Conservation (phyloP, 2,329 filamentous ascomycete genomes). For the Aurifilum marmelostoma region DNA sequence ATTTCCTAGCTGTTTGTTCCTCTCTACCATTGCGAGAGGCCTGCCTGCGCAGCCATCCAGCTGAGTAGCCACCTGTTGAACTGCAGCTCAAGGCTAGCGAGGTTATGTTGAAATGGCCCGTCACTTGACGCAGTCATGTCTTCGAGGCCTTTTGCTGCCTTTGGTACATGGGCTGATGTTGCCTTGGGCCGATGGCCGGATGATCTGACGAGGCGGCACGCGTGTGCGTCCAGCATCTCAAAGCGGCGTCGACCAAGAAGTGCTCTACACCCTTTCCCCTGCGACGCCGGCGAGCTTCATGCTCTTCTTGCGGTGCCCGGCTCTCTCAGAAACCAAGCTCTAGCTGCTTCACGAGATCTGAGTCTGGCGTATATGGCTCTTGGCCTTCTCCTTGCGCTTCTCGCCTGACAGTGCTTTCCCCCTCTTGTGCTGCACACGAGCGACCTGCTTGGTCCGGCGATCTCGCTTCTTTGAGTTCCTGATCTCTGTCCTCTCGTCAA, state of each 20-base stretch:
- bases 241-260: no score
- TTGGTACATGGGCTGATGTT: not conserved
- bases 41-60: not conserved
- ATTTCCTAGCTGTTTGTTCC: not conserved
- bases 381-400: conserved; percentile 8
- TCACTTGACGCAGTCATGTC: not conserved
- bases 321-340: not conserved
- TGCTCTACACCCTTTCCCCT: no score
- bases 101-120: not conserved
- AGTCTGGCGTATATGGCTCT: not conserved
- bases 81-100: not conserved
- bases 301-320: not conserved
- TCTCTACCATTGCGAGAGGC: not conserved
- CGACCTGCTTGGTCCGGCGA: conserved; percentile 24
- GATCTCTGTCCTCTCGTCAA: conserved; percentile 34
- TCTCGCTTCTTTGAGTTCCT: conserved; percentile 32
- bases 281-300: not conserved
- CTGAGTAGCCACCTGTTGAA: not conserved
- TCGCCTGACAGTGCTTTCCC: conserved; percentile 31
- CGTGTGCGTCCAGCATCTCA: not conserved
- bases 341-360: conserved; percentile 9
- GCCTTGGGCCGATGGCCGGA: not conserved
- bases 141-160: not conserved
- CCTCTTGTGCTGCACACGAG: conserved; percentile 22
- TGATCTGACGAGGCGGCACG: not conserved